phyloP scores from a whole-genome alignment of 306 rosid species.

The Sphenostylis stenocarpa region DNA sequence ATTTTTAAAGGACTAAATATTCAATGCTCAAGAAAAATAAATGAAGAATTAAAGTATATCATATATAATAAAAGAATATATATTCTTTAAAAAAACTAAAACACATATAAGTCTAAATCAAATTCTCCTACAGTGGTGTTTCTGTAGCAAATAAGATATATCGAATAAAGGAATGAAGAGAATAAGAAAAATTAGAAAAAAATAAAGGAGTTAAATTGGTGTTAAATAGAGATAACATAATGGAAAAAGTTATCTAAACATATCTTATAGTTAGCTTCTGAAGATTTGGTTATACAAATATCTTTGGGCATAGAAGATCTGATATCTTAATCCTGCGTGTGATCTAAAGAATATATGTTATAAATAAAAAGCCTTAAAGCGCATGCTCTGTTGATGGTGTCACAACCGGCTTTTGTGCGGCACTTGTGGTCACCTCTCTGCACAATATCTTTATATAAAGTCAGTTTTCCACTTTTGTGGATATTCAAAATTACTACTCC shows the following conservation, averaged over 20 bases:
- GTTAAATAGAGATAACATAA: neutral
- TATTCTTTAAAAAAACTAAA: too few relatives aligned
- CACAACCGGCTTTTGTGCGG: slow-evolving; percentile 17
- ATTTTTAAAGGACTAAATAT: neutral
- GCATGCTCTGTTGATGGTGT: neutral
- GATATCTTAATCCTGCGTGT: neutral
- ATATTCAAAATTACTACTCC: neutral
- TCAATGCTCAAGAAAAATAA: neutral
- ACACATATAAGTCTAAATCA: neutral
- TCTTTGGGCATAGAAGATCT: slow-evolving; percentile 5
- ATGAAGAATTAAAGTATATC: neutral
- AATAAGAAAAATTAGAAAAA: neutral
- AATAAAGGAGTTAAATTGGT: neutral
- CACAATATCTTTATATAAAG: slow-evolving; percentile 23
- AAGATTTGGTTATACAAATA: neutral
- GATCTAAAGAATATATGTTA: slow-evolving; percentile 20
- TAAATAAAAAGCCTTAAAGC: neutral
- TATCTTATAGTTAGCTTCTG: neutral
- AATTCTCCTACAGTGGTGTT: neutral
- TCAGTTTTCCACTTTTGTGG: slow-evolving; percentile 26
- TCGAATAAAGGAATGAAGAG: neutral
- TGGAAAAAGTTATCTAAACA: neutral
- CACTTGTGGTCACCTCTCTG: slow-evolving; percentile 16
- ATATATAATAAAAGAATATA: too few relatives aligned
- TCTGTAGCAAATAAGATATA: too few relatives aligned